Conservation (phyloP, 495 filamentous ascomycete species). For the Thozetella sp. region DNA sequence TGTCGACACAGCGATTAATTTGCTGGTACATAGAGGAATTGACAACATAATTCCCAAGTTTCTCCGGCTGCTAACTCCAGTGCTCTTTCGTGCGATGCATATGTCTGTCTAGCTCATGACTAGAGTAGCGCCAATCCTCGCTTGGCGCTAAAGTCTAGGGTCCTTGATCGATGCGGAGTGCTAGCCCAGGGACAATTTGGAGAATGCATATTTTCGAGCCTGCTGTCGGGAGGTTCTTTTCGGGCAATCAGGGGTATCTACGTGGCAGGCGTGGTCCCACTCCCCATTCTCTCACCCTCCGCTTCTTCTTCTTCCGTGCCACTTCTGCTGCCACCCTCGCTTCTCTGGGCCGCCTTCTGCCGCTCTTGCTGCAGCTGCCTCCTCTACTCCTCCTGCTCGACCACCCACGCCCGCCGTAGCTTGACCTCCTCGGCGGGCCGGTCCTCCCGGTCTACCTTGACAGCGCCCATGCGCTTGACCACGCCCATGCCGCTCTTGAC, state of each 20-base stretch:
- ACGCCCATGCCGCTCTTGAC: constrained; percentile 84
- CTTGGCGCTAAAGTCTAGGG: no score
- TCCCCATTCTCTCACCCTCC: no score
- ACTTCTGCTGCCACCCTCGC: not conserved
- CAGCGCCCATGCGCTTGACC: constrained; percentile 87
- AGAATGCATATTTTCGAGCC: no score
- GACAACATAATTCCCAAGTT: not conserved
- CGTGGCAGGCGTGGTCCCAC: no score
- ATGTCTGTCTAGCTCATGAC: not conserved
- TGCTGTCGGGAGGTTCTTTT: no score
- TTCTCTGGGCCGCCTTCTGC: not conserved
- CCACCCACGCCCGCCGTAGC: constrained; percentile 71
- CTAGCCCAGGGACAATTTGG: no score
- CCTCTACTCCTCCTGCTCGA: constrained; percentile 53
- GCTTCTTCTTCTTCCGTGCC: no score
- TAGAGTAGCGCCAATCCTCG: no score
- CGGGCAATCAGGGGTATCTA: no score
- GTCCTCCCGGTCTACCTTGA: constrained; percentile 83
- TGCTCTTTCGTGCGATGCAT: not conserved
- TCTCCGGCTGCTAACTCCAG: not conserved
- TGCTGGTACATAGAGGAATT: not conserved
- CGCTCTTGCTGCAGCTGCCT: not conserved
- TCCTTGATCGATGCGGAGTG: no score
- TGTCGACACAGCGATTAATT: not conserved
- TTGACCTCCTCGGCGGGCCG: constrained; percentile 80